These are phyloP conservation scores for Boletus reticuloceps DNA, from an alignment of 768 basidiomycete genomes.

Conservation along the genomic window DNA sequence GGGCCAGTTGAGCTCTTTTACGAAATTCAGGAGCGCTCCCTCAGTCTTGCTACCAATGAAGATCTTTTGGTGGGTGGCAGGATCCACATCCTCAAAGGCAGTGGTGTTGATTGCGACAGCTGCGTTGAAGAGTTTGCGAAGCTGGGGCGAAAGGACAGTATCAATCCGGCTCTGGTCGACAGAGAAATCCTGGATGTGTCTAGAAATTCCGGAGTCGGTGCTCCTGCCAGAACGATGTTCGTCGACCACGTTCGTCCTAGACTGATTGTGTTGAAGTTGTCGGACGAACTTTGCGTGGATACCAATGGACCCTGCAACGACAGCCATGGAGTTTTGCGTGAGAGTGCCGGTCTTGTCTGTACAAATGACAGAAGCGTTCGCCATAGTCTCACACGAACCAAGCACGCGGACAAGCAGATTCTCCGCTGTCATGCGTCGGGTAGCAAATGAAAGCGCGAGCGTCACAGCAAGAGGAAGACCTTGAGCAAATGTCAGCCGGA, in stretches of 20 bases:
- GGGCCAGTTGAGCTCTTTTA: constrained; percentile 75
- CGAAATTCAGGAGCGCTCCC: constrained; percentile 84
- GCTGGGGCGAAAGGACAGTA: constrained; percentile 53
- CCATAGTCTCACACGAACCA: constrained; percentile 98
- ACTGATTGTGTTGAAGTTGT: constrained; percentile 65
- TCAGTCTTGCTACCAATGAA: constrained; percentile 97
- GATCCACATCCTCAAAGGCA: constrained; percentile 82
- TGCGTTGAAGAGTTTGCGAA: constrained; percentile 72
- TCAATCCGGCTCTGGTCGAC: constrained; percentile 77
- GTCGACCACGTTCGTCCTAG: constrained; percentile 70
- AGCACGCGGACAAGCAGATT: constrained; percentile 94
- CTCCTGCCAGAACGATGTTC: constrained; percentile 33
- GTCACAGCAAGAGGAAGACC: constrained; percentile 95
- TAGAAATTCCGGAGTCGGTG: constrained; percentile 31
- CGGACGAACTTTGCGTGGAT: constrained; percentile 93
- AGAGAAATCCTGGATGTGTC: constrained; percentile 74
- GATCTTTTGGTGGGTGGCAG: constrained; percentile 51
- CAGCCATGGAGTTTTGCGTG: constrained; percentile 92
- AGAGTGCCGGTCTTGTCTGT: constrained; percentile 97
- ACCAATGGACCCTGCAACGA: constrained; percentile 94
- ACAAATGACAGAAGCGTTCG: constrained; percentile 92
- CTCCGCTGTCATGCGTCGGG: constrained; percentile 96
- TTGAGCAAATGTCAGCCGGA: constrained; percentile 24
- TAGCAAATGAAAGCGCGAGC: constrained; percentile 94
- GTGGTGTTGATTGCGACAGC: constrained; percentile 92